Percentiles rank a stretch among this genome's conserved stretches.
These are phyloP conservation scores for Colletotrichum limetticola DNA, from an alignment of 2,329 filamentous ascomycete species.

Conservation along the genomic window DNA sequence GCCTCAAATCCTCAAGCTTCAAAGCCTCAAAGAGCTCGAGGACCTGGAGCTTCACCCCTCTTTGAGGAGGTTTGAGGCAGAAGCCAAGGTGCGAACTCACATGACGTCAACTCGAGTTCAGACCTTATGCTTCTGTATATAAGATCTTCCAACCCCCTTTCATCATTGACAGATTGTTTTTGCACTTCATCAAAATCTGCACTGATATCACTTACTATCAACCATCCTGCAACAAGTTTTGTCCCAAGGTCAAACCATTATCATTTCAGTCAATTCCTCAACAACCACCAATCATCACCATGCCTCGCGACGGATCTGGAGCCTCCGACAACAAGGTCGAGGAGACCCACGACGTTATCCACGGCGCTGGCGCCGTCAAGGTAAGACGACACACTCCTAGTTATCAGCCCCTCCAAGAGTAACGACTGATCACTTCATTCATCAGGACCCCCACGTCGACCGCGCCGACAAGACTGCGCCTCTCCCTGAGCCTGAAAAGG, in stretches of 20 bases:
- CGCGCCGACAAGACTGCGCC: constrained; percentile 62
- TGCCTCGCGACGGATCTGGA: constrained; percentile 63
- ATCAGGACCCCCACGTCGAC: constrained; percentile 46
- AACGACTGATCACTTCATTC: not conserved
- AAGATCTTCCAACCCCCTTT: no score
- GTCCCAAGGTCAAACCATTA: no score
- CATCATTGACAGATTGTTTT: accelerated
- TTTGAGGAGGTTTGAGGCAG: not conserved
- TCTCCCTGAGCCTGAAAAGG: constrained; percentile 58
- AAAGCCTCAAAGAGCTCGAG: not conserved
- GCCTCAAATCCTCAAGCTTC: not conserved
- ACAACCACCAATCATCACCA: constrained; percentile 41
- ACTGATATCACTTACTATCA: no score
- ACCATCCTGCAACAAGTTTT: no score
- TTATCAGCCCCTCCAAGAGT: not conserved
- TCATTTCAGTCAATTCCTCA: no score
- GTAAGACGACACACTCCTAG: constrained; percentile 43
- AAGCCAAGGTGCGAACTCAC: not conserved
- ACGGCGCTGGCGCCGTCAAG: constrained; percentile 53
- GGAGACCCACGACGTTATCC: constrained; percentile 52
- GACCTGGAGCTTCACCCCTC: not conserved
- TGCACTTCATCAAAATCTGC: no score
- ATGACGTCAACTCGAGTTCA: constrained; percentile 24
- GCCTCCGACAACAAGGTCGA: constrained; percentile 58
- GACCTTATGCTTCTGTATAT: not conserved